Percentiles rank a stretch among this genome's conserved stretches.
Conservation (phyloP, 306 rosid genomes). For the Cucurbita pepo region DNA sequence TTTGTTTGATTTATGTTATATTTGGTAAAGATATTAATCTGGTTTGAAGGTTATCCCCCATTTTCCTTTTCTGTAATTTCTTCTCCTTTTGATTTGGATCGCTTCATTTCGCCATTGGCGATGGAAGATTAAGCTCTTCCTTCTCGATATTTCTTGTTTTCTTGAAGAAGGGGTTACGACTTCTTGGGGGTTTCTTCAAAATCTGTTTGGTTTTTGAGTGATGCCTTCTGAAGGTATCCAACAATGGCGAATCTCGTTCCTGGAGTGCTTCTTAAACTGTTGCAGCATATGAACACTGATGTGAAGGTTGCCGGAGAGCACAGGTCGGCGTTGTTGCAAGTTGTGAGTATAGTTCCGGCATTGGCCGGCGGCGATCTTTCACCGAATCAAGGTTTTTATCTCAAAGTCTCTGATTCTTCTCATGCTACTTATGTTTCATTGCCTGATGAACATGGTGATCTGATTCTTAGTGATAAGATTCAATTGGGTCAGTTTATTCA, state of each 20-base stretch:
- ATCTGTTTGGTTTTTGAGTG: slow-evolving; percentile 13
- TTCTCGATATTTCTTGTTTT: not conserved
- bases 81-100: not conserved
- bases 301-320: slow-evolving; percentile 87
- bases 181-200: not conserved
- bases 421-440: slow-evolving; percentile 93
- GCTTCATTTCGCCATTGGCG: not conserved
- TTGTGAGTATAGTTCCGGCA: slow-evolving; percentile 93
- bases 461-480: slow-evolving; percentile 91
- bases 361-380: slow-evolving; percentile 82
- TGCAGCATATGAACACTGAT: slow-evolving; percentile 94
- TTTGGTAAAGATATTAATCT: slow-evolving; percentile 12
- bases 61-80: not conserved
- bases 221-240: slow-evolving; percentile 46
- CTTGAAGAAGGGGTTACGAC: slow-evolving; percentile 7
- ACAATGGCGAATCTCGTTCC: slow-evolving; percentile 96
- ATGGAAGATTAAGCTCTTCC: not conserved
- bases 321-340: slow-evolving; percentile 80
- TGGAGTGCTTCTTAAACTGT: slow-evolving; percentile 81
- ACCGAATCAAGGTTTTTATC: slow-evolving; percentile 80
- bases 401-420: slow-evolving; percentile 91
- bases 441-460: slow-evolving; percentile 88
- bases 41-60: slow-evolving; percentile 2
- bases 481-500: slow-evolving; percentile 89
- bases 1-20: slow-evolving; percentile 14